Evolutionary conservation across 768 basidiomycete species (phyloP), one percentile per base, ranked within the genome.

Genomic region (Harrya chromipes): DNA sequence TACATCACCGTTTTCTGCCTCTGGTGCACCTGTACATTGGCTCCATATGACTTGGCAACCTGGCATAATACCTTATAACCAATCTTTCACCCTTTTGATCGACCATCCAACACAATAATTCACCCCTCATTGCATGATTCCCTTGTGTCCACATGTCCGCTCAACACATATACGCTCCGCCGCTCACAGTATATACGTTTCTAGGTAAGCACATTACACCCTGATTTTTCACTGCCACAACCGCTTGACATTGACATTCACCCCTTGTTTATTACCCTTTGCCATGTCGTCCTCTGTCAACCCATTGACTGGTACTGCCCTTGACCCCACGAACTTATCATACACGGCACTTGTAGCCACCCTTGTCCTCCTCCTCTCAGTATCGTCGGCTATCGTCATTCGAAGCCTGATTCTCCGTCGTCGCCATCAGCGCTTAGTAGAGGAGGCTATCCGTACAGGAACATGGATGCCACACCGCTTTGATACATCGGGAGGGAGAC

Each of bases 381-480:
- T 87, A n/a, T 84, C 83, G 9, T 78, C 78, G 3, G 82, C 82
- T 12, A 84, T 87, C 60, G 77, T 87, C 52, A 55, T 79, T 40
- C 82, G 85, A 31, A 85, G 83, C 19, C 74, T 85, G 50, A 53
- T 85, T 35, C 72, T 86, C n/a, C 76, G 85, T 3, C 68, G 83
- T 13, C 76, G 85, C 4, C 81, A 83, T 49, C 75, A 79, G 16
- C 74, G 73, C 6, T 62, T 82, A 58, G 70, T 85, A 27, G 82
- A 79, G 45, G 82, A 85, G 52, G 83, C 82, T 16, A 84, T 85
- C 54, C 71, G 76, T 20, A 80, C 82, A 50, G 84, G 84, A 9
- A 82, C 82, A 7, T 84, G 80, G 77, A 52, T 78, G 10, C 75
- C 79, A 12, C 23, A 50, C n/a, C 55, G 42, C 27, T 48, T 53